phyloP scores from a whole-genome alignment of 176 grass and related monocot species.

The Musa acuminata region DNA sequence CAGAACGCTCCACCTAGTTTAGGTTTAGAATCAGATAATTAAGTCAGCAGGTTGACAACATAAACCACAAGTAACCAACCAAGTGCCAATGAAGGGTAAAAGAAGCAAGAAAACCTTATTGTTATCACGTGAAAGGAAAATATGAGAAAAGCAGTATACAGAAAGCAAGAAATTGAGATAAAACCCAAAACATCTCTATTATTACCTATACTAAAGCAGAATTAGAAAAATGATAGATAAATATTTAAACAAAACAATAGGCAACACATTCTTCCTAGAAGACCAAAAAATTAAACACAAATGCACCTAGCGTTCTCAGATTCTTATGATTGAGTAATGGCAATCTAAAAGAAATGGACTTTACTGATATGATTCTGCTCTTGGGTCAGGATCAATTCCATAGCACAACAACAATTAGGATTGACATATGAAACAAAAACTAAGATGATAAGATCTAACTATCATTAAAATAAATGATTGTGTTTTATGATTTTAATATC shows the following conservation, averaged over 20 bases:
- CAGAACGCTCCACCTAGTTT: conserved; percentile 47
- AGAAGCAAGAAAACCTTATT: not conserved
- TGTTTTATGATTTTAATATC: too few species aligned
- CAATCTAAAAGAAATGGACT: too few species aligned
- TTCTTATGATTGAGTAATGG: too few species aligned
- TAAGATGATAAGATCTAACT: too few species aligned
- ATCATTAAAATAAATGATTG: too few species aligned
- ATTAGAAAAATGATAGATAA: not conserved
- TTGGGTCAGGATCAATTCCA: too few species aligned
- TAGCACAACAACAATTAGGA: too few species aligned
- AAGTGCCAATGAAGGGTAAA: not conserved
- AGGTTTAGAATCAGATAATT: not conserved
- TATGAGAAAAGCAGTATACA: not conserved
- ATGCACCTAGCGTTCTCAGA: too few species aligned
- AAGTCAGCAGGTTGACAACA: not conserved
- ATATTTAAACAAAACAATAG: not conserved
- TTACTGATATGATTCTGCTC: too few species aligned
- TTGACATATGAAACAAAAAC: too few species aligned
- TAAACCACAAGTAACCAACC: not conserved
- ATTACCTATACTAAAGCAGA: not conserved
- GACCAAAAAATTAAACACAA: too few species aligned
- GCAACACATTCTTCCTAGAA: too few species aligned
- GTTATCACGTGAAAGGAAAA: not conserved
- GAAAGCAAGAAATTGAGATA: not conserved
- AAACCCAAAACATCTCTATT: not conserved